Conservation (phyloP, 805 yeast genomes). For the Candida nemodendra region DNA sequence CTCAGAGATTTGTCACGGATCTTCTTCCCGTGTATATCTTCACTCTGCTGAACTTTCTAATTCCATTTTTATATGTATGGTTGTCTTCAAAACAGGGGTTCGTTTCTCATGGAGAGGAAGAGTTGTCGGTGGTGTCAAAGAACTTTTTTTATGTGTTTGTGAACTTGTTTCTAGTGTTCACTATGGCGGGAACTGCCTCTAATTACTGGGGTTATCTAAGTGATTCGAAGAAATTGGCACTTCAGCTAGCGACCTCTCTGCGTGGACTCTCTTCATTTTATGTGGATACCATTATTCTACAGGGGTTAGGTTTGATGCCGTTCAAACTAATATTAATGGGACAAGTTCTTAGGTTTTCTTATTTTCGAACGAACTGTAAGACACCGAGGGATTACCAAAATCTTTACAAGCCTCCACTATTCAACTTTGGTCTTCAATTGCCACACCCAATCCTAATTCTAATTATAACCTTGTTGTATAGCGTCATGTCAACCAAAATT, state of each 20-base stretch:
- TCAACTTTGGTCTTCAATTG: constrained; percentile 85
- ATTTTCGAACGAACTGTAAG: constrained; percentile 59
- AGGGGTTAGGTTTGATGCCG: constrained; percentile 88
- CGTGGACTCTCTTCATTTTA: constrained; percentile 81
- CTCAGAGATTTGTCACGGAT: constrained; percentile 79
- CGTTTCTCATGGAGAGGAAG: constrained; percentile 90
- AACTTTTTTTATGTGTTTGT: constrained; percentile 94
- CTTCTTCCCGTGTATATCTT: constrained; percentile 88
- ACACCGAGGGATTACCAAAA: constrained; percentile 82
- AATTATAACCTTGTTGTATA: constrained; percentile 80
- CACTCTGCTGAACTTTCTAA: constrained; percentile 74
- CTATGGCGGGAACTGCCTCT: constrained; percentile 89
- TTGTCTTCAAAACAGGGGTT: constrained; percentile 83
- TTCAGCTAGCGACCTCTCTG: constrained; percentile 78
- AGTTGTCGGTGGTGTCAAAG: constrained; percentile 82
- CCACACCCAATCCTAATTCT: constrained; percentile 90
- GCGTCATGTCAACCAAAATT: constrained; percentile 86
- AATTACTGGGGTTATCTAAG: constrained; percentile 75
- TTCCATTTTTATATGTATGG: constrained; percentile 86
- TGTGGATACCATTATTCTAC: constrained; percentile 79
- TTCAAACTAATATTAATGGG: constrained; percentile 82
- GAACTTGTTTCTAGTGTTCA: constrained; percentile 88
- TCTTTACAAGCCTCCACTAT: constrained; percentile 82
- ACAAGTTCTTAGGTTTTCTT: constrained; percentile 70
- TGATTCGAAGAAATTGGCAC: constrained; percentile 88